Base-by-base conservation (phyloP, 805 yeast species). In the Debaryomyces castellii region DNA sequence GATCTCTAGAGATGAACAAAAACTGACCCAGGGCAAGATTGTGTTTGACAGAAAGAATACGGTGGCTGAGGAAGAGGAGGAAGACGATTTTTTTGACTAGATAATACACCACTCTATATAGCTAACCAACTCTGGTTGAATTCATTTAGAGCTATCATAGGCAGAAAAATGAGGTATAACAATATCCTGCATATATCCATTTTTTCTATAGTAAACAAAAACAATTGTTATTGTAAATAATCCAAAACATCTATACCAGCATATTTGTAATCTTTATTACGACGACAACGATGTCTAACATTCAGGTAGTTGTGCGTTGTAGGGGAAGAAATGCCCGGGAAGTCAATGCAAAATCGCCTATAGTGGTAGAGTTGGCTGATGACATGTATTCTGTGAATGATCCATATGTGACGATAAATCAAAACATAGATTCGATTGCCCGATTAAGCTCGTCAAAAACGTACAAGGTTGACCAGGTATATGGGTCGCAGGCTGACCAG, bases 401-500 rank as follows among this genome's bases (percentile, higher is more conserved):
- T 42, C 58, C 70, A 39, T 47, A 48, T 33, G 47, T 55, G n/a
- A 57, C 60, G 20, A 49, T 59, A 36, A 51, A 58, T 40, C 42
- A 47, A 18, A 73, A 56, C 50, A 73, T 74, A 3, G 71, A 74
- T 14, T 37, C 40, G 4, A n/a, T 23, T n/a, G 18, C 12, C 11
- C 27, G 40, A 9, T 32, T 43, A 18, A 40, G 33, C 20, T 68
- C 56, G 7, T 67, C 66, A 45, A 74, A 80, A 59, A 78, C 85
- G 1, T 90, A 85, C 61, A 71, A 77, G 6, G 85, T 89, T 41
- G 96, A 89, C 62, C 82, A 81, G 44, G 94, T 87, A 0, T 89
- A 85, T 63, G 96, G 96, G 1, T 83, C 95, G 1, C 84, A 81
- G 49, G 83, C 92, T 2, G 89, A 82, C 54, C 97, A 90, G 63